Percentiles rank a stretch among this genome's conserved stretches.
These are phyloP conservation scores for Rhodotorula sp. DNA, from an alignment of 1,284 basidiomycete genomes.

Conservation along the genomic window DNA sequence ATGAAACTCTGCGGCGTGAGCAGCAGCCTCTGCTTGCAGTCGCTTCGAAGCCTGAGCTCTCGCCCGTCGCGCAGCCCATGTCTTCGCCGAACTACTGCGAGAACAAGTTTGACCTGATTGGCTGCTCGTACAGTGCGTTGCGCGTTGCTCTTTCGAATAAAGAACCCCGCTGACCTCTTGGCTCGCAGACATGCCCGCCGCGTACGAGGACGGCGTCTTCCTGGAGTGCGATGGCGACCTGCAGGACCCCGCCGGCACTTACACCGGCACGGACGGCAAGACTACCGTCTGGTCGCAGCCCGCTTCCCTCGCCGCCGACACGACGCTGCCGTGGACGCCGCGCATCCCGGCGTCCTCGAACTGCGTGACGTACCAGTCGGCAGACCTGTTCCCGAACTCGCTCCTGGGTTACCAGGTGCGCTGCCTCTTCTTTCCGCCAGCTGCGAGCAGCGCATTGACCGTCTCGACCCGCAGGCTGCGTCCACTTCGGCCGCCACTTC, in stretches of 20 bases:
- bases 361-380: slow-evolving; percentile 63
- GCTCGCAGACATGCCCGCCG: slow-evolving; percentile 60
- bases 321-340: slow-evolving; percentile 64
- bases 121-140: slow-evolving; percentile 61
- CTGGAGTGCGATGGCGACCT: slow-evolving; percentile 65
- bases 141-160: rapidly evolving
- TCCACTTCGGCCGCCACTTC: neutral
- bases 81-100: slow-evolving; percentile 57
- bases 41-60: neutral
- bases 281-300: slow-evolving; percentile 47
- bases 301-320: slow-evolving; percentile 62
- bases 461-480: neutral
- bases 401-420: slow-evolving; percentile 32
- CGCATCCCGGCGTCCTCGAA: slow-evolving; percentile 63
- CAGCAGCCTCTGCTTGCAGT: too few species aligned
- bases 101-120: slow-evolving; percentile 60
- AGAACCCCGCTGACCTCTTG: neutral
- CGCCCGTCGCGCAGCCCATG: slow-evolving; percentile 25
- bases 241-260: slow-evolving; percentile 63
- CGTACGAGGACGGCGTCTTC: slow-evolving; percentile 61
- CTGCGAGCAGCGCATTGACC: neutral
- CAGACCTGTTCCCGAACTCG: slow-evolving; percentile 57
- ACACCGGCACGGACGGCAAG: slow-evolving; percentile 45
- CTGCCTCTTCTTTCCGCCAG: neutral
- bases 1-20: slow-evolving; percentile 59